These are phyloP conservation scores for Globisporangium paddicum DNA, from an alignment of 352 stramenopile genomes.

Conservation along the genomic window DNA sequence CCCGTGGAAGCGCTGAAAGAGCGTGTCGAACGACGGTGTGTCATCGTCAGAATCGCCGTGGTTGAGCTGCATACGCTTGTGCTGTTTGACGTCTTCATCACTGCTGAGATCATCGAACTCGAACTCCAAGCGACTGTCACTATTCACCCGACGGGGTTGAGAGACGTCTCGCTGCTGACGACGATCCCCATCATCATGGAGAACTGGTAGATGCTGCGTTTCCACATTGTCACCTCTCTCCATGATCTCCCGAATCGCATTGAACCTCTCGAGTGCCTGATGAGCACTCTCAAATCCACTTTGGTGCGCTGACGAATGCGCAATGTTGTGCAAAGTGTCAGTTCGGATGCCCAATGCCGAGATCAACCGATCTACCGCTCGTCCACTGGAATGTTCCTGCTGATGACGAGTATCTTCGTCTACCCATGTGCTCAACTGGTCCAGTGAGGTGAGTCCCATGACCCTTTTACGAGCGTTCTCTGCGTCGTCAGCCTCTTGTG, in stretches of 20 bases:
- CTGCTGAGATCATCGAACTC: not conserved
- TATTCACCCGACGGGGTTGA: not conserved
- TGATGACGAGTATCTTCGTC: conserved; percentile 21
- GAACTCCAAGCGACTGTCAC: not conserved
- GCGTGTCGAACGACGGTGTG: not conserved
- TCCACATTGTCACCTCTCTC: not conserved
- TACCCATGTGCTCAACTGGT: conserved; percentile 38
- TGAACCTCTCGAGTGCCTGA: not conserved
- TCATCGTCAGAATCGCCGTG: not conserved
- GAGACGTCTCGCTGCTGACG: not conserved
- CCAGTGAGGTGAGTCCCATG: conserved; percentile 43
- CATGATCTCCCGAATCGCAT: not conserved
- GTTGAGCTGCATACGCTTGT: not conserved
- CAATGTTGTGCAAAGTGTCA: not conserved
- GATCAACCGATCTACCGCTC: not conserved
- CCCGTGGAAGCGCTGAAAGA: not conserved
- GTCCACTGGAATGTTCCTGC: not conserved
- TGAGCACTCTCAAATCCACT: conserved; percentile 1
- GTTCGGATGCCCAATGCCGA: not conserved
- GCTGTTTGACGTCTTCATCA: not conserved
- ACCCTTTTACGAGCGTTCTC: conserved; percentile 33
- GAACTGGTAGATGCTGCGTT: not conserved
- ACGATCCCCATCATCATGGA: not conserved
- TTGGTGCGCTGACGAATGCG: not conserved
- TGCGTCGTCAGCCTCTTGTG: conserved; percentile 28